Evolutionary conservation across 2,329 filamentous ascomycete species (phyloP).

Genomic region (Diaporthe citri): DNA sequence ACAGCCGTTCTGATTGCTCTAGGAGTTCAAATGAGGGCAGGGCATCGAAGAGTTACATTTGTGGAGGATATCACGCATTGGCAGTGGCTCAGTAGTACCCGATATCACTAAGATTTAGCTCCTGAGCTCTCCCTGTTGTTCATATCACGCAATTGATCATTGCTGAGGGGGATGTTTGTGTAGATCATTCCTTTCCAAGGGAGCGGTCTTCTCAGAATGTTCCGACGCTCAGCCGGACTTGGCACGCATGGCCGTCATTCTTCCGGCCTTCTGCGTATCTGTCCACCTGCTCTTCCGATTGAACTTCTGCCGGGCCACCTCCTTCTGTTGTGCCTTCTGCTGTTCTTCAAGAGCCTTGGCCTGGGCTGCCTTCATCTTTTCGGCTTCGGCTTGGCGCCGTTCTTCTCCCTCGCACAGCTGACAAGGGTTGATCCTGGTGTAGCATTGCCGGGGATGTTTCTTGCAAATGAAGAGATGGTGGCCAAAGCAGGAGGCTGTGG

Average conservation of each 20-base stretch:
- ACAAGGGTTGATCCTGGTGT: constrained; percentile 12
- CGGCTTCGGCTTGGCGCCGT: neutral
- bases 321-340: neutral
- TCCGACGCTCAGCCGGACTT: neutral
- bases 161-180: neutral
- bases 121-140: accelerated
- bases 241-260: neutral
- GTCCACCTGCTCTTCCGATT: neutral
- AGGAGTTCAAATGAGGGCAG: too few relatives aligned
- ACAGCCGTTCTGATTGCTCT: too few relatives aligned
- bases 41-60: too few relatives aligned
- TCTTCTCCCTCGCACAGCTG: neutral
- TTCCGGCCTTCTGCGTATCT: neutral
- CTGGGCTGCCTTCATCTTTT: neutral
- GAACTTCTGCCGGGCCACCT: neutral
- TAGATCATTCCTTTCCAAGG: too few relatives aligned
- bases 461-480: constrained; percentile 2
- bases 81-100: neutral
- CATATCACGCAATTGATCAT: neutral
- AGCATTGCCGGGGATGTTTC: neutral
- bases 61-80: too few relatives aligned
- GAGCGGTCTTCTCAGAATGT: neutral
- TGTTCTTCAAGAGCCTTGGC: neutral
- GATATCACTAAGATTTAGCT: neutral
- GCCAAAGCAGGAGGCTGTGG: neutral